Base-by-base conservation (phyloP, 106 monocot species). In the Narthecium ossifragum region DNA sequence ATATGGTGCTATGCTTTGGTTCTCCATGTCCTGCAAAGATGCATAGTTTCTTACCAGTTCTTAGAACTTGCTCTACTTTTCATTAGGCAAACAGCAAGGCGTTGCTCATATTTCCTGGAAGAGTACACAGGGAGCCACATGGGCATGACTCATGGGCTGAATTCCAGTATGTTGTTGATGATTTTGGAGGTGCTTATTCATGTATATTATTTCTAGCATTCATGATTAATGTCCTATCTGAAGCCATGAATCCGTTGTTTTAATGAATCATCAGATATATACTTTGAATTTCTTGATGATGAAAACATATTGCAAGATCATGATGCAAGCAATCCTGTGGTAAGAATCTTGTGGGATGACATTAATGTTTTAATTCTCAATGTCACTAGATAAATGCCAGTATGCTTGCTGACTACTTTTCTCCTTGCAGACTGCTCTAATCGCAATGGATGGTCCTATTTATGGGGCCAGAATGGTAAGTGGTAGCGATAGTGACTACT, bases 231-330 rank as follows among this genome's bases (percentile, higher is more conserved):
- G n/a, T n/a, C n/a, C n/a, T n/a, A n/a, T n/a, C n/a, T n/a, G n/a
- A n/a, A n/a, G n/a, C n/a, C n/a, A n/a, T n/a, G n/a, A n/a, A n/a
- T n/a, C n/a, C n/a, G n/a, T n/a, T n/a, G n/a, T n/a, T n/a, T n/a
- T n/a, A n/a, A n/a, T n/a, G n/a, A n/a, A n/a, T 49, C 57, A 74
- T 46, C 87, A 90, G 90, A 85, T 66, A 70, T 85, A 37, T 82
- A 82, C 62, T 78, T 90, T 70, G 85, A 90, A 61, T 50, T 90
- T 57, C 73, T 76, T 60, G 82, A 90, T 61, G 70, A 70, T 53
- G 71, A 77, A 50, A 78, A 72, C 63, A 75, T 90, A 45, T 73
- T 85, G 70, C 72, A 74, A 67, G 85, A 90, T 68, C 67, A 22
- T 60, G 37, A 8, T 37, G 69, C 78, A 68, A 78, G 76, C 57